Percentiles rank a stretch among this genome's conserved stretches.
These are phyloP conservation scores for Termitomyces sp. DNA, from an alignment of 768 basidiomycete species.

Conservation along the genomic window DNA sequence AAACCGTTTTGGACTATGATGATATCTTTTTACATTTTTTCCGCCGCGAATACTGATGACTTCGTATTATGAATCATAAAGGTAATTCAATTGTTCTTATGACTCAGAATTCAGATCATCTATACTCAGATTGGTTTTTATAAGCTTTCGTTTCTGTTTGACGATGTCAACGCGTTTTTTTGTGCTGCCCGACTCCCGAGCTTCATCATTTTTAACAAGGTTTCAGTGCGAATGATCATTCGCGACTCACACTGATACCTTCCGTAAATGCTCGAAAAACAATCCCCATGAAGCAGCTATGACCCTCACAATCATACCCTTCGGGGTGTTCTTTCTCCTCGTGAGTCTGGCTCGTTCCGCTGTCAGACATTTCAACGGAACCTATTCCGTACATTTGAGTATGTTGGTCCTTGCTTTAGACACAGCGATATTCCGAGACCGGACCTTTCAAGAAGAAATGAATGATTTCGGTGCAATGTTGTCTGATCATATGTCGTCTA, in stretches of 20 bases:
- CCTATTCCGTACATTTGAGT: background rate
- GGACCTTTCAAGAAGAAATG: background rate
- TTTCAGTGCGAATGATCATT: conserved; percentile 32
- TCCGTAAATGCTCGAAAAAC: conserved; percentile 37
- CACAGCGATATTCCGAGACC: background rate
- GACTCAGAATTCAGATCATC: background rate
- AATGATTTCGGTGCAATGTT: background rate
- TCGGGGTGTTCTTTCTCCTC: conserved; percentile 19
- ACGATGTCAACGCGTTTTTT: background rate
- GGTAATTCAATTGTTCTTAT: background rate
- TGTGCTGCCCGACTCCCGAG: conserved; percentile 2
- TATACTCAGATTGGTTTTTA: background rate
- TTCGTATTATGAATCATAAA: background rate
- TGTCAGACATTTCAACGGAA: conserved; percentile 43
- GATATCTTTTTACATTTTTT: background rate
- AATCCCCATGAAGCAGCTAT: conserved; percentile 47
- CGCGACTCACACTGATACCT: conserved; percentile 34
- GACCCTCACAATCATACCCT: conserved; percentile 37
- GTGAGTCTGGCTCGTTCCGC: conserved; percentile 61
- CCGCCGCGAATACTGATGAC: background rate
- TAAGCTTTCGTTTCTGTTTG: background rate
- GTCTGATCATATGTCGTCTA: background rate
- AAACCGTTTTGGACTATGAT: conserved; percentile 16
- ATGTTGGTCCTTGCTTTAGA: background rate
- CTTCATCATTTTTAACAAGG: conserved; percentile 15